Evolutionary conservation across 2,329 filamentous ascomycete genomes (phyloP).

Genomic region (Aspergillus fischeri): DNA sequence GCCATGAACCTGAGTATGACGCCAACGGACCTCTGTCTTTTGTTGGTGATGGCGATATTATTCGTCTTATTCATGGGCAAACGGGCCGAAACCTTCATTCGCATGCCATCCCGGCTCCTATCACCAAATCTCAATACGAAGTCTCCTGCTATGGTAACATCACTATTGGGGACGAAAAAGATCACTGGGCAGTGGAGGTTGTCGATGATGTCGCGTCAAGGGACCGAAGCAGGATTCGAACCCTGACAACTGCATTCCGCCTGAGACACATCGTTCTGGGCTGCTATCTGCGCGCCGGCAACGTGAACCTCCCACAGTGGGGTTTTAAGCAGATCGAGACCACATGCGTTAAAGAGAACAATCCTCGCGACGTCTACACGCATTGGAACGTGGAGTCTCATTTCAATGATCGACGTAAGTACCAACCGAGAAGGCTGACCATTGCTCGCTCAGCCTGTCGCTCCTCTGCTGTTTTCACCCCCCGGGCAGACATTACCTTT

Average conservation of each 20-base stretch:
- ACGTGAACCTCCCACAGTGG: slow-evolving; percentile 96
- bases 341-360: slow-evolving; percentile 89
- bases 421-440: neutral
- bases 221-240: slow-evolving; percentile 80
- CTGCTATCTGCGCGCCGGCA: slow-evolving; percentile 93
- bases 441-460: neutral
- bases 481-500: neutral
- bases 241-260: slow-evolving; percentile 88
- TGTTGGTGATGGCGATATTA: slow-evolving; percentile 69
- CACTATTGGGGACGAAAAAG: slow-evolving; percentile 93
- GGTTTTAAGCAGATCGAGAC: slow-evolving; percentile 99
- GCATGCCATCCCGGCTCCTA: slow-evolving; percentile 79
- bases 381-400: slow-evolving; percentile 99
- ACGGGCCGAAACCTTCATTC: slow-evolving; percentile 97
- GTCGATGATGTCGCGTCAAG: slow-evolving; percentile 82
- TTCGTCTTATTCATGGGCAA: slow-evolving; percentile 89
- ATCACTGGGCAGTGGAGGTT: slow-evolving; percentile 94
- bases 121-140: slow-evolving; percentile 86
- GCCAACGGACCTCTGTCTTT: slow-evolving; percentile 67
- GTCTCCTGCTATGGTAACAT: slow-evolving; percentile 95
- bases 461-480: neutral
- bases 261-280: slow-evolving; percentile 75
- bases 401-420: slow-evolving; percentile 85
- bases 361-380: slow-evolving; percentile 86
- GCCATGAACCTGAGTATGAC: slow-evolving; percentile 68